Percentiles rank a stretch among this genome's conserved stretches.
phyloP scores from a whole-genome alignment of 73 alveolate genomes.

The Tetrahymena borealis region DNA sequence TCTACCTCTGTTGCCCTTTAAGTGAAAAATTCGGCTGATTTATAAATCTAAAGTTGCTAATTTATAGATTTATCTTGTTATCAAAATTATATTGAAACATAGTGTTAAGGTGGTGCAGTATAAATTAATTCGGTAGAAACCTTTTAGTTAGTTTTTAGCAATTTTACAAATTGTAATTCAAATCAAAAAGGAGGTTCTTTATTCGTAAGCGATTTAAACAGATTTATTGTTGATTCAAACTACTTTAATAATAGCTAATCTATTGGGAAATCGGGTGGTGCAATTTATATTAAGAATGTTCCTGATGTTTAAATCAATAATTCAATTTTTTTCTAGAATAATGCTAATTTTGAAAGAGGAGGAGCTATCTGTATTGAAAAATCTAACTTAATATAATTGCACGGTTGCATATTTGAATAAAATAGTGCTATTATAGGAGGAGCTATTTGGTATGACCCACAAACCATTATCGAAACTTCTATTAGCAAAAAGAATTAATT shows the following conservation, averaged over 20 bases:
- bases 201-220: too few relatives aligned
- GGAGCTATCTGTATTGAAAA: neutral
- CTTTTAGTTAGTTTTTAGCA: neutral
- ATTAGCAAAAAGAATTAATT: neutral
- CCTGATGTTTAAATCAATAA: neutral
- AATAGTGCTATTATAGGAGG: neutral
- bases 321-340: neutral
- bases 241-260: too few relatives aligned
- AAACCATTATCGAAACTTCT: neutral
- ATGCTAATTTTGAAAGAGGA: neutral
- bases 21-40: neutral
- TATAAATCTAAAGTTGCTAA: neutral
- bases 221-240: too few relatives aligned
- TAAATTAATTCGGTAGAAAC: neutral
- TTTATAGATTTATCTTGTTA: neutral
- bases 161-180: neutral
- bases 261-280: neutral
- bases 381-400: neutral
- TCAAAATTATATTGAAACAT: neutral
- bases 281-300: neutral
- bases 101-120: neutral
- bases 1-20: neutral
- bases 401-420: neutral
- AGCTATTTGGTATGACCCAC: neutral
- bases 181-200: too few relatives aligned